Evolutionary conservation across 345 rosid species (phyloP).

Genomic region (Eucalyptus tenuipes): DNA sequence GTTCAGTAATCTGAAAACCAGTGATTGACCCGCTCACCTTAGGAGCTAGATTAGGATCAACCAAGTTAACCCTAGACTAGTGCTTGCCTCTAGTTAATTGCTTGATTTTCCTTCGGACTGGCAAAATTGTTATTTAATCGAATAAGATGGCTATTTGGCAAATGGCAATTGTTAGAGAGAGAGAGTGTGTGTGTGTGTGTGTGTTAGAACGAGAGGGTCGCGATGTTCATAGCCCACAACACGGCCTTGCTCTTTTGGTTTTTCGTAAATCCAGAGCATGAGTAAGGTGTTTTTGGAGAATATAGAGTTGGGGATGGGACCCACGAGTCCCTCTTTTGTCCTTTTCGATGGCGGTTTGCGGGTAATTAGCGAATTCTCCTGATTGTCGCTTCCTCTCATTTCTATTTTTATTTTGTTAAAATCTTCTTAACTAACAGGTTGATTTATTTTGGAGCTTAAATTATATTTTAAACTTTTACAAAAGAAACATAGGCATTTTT

Average conservation of each 20-base stretch:
- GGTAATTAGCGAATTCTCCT: neutral
- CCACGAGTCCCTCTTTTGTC: neutral
- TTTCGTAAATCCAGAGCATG: neutral
- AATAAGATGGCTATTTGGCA: neutral
- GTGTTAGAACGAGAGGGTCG: too few relatives aligned
- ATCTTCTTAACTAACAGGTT: neutral
- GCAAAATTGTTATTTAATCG: neutral
- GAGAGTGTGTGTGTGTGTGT: too few relatives aligned
- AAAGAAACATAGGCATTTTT: neutral
- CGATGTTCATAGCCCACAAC: neutral
- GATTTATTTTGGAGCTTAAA: neutral
- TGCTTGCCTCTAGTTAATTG: too few relatives aligned
- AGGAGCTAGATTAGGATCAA: too few relatives aligned
- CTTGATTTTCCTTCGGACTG: neutral
- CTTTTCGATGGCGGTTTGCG: neutral
- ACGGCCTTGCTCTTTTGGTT: neutral
- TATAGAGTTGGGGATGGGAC: neutral
- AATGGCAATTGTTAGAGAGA: neutral
- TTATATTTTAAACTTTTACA: neutral
- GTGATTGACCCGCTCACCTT: rapidly evolving
- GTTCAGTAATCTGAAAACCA: rapidly evolving
- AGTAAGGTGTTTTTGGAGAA: neutral
- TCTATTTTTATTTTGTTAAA: neutral
- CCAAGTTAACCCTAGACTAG: too few relatives aligned
- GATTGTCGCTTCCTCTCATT: neutral